Base-by-base conservation (phyloP, 2,329 filamentous ascomycete genomes). In the Colletotrichum cuscutae region DNA sequence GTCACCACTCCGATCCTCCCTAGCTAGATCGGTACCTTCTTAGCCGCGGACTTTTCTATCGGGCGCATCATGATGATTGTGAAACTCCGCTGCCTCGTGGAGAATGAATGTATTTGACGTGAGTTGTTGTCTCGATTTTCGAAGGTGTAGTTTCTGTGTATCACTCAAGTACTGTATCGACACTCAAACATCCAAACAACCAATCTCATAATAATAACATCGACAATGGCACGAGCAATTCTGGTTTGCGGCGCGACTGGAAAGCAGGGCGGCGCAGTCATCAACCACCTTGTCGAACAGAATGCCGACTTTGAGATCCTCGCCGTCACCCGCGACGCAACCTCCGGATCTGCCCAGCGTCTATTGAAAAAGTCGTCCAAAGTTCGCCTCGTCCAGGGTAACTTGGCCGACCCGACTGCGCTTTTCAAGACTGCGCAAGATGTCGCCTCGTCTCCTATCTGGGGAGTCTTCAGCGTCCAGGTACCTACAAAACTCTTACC, bases 401-500 rank as follows among this genome's bases (percentile, higher is more conserved):
- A 92, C 73, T 81, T 92, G 13, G 82, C 89, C 65, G 82, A 91
- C 52, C 80, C 86, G 0, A 79, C 82, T 0, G 81, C 78, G 0
- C 85, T 92, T 22, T 91, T 92, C 75, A 75, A 80, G 42, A 81
- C 81, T 32, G 86, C 84, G 6, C 73, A 80, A 65, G 68, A 68
- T 9, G 69, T 70, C 4, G 61, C 69, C 32, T 37, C 9, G 22
- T 58, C 64, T 22, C 81, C 82, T 1, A 83, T 91, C 32, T 90
- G 88, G 87, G 90, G 89, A 7, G 89, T 92, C 3, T 92, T 88
- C 78, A 89, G 86, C 57, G 89, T 92, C 0, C 89, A 91, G 80
- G 83, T 89, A 35, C 12, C 32, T 5, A 35, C 32, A 12, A 30
- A 35, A 35, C 11, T 35, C 32, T 0, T 4, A 30, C 26, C 26